Evolutionary conservation across 164 flowering plant genomes (phyloP), one percentile per base, ranked within the genome.

Genomic region (Cinnamomum chago): DNA sequence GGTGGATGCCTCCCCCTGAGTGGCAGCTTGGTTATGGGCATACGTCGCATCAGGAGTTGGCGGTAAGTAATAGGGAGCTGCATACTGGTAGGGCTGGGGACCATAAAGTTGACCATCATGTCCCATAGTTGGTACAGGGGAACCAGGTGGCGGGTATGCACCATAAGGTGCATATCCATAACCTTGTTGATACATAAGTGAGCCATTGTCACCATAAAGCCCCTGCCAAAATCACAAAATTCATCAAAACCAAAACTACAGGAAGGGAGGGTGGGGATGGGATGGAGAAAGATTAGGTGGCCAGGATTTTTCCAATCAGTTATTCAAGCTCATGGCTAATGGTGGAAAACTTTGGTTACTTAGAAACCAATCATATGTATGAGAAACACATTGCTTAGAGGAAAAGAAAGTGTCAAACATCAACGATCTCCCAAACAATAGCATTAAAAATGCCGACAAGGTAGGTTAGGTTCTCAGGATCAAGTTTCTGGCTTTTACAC

Each of bases 21-120:
- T 67, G 6, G 83, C 65, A 66, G 79, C 74, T 47, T 81, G 81
- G 67, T 62, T 83, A 6, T 89, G 75, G 5, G 80, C 68, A 73
- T 70, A 86, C 0, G 83, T 81, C 7, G 82, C 88, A 81, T 74
- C 83, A 33, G 83, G 84, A 58, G 81, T 83, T 58, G 84, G 72
- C 2, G 89, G 86, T 78, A 84, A 91, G 75, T 86, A 90, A 77
- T 85, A 93, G 18, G 84, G 85, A 14, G 83, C 35, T 10, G 90
- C 90, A 77, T 92, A 93, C 76, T 90, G 97, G 74, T 90, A 93
- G 20, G 87, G 93, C 72, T 90, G 97, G 64, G 91, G 87, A 20
- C 90, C 91, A 81, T 92, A 93, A 0, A 89, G 76, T 80, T 90
- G 95, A 62, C 90, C 92, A 83, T 93, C 97, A 76, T 87, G 89